Evolutionary conservation across 441 rosid species (phyloP), one percentile per base, ranked within the genome.

Genomic region (Metrosideros polymorpha): DNA sequence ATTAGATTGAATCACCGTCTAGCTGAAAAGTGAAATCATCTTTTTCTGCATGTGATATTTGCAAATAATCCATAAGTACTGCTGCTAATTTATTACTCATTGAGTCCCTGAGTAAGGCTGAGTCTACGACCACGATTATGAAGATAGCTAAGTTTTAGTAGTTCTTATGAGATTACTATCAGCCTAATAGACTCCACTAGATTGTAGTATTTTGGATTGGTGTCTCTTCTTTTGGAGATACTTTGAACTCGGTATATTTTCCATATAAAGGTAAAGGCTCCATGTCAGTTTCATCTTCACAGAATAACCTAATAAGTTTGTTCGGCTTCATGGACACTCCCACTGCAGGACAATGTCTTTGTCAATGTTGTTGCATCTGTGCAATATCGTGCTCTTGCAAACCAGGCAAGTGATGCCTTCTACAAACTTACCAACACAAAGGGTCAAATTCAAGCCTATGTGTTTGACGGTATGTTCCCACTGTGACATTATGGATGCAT

Each of bases 391-490:
- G 90, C 90, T 54, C 84, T 90, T 39, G 89, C 90, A 32, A 86
- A 89, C 25, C 89, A 89, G 82, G 92, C 89, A 39, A 61, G 63
- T 12, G 92, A 90, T 86, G 89, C 92, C 30, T 90, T 89, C 63
- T 90, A 89, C 84, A 90, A n/a, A 56, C 92, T 90, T 56, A 90
- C 89, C 89, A 90, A 90, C 88, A 90, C 90, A 19, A 76, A 86
- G 86, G 51, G 88, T 4, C 92, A 90, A 87, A 90, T 90, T 76
- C 90, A 87, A 83, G 90, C 89, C 61, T 90, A 90, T 52, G 92
- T 90, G 10, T 90, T 90, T 85, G 90, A 90, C 7, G 90, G 90
- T 90, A 90, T 51, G 29, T 17, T 42, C 53, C 63, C 5, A 71
- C 39, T 57, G 43, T 30, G 29, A 30, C 29, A 71, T 71, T 29